Evolutionary conservation across 2,329 filamentous ascomycete genomes (phyloP).

Genomic region (Penicillium sp.): DNA sequence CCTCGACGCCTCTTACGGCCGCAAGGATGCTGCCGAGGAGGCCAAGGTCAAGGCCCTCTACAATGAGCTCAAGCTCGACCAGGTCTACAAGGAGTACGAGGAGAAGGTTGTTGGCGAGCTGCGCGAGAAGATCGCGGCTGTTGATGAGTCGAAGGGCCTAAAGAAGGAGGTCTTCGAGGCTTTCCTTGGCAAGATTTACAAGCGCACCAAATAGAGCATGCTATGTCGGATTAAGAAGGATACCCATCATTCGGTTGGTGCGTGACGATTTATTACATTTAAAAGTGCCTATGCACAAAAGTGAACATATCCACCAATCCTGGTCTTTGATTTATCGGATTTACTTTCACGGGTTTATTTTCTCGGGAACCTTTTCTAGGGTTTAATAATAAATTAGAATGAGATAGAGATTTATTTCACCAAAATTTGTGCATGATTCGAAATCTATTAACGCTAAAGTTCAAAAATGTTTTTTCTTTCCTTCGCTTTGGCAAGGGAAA

Average conservation of each 20-base stretch:
- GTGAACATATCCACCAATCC: neutral
- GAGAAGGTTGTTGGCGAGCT: slow-evolving; percentile 81
- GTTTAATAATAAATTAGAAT: neutral
- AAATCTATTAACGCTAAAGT: neutral
- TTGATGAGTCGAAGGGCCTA: slow-evolving; percentile 84
- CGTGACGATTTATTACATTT: slow-evolving; percentile 1
- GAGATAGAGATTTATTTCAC: neutral
- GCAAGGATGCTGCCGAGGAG: slow-evolving; percentile 82
- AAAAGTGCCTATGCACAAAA: neutral
- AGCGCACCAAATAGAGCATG: slow-evolving; percentile 77
- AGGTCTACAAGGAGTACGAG: slow-evolving; percentile 84
- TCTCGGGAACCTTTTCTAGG: neutral
- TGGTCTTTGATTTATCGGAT: neutral
- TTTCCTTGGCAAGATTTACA: slow-evolving; percentile 97
- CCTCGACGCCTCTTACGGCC: slow-evolving; percentile 90
- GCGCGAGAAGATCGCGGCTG: slow-evolving; percentile 67
- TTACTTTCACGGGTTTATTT: neutral
- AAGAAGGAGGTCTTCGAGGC: slow-evolving; percentile 87
- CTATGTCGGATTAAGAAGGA: slow-evolving; percentile 7
- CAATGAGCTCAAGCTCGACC: slow-evolving; percentile 78
- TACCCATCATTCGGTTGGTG: slow-evolving; percentile 14
- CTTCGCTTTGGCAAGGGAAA: neutral
- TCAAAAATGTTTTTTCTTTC: neutral
- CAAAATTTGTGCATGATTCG: neutral
- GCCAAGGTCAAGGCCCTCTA: slow-evolving; percentile 84